Base-by-base conservation (phyloP, 2,329 filamentous ascomycete species). In the Fusarium tuaranense region DNA sequence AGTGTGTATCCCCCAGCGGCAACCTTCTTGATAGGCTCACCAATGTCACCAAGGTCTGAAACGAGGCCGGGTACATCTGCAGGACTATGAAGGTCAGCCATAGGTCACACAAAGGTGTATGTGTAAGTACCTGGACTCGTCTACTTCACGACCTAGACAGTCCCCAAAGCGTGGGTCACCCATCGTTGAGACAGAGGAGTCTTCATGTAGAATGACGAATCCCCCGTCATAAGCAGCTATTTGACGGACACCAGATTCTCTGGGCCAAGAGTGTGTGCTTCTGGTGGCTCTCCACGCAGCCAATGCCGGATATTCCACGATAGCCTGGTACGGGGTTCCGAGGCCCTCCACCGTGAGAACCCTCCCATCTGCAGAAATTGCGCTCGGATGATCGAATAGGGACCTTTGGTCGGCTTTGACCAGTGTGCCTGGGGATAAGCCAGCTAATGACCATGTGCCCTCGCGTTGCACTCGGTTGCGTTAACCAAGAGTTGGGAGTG, bases 151-250 rank as follows among this genome's bases (percentile, higher is more conserved):
- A 7, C 88, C 91, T 1, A 93, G 86, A 65, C 88, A 90, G 39
- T 86, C 83, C 32, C 83, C 81, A 74, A 90, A 92, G 18, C 92
- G 87, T 57, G 86, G 82, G 74, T 93, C 91, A 9, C 92, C 92
- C 79, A 87, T 84, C 0, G 87, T 88, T 72, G 83, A 86, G 30
- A 90, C 87, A 2, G 80, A 78, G n/a, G 85, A 86, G 13, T 84
- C 78, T 1, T 83, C 65, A 2, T 85, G 80, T 8, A 90, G 80
- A 16, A 87, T 83, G 6, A 84, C 82, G 75, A 89, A 89, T 1
- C 88, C 88, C 0, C 85, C 82, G 51, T 87, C 85, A 73, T 86
- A 89, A 18, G 87, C 83, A 20, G 81, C 84, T 2, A 88, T 75
- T 65, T 89, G 86, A 22, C 75, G 76, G 22, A 87, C 78, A 2